Conservation (phyloP, 768 basidiomycete genomes). For the Russula foetens region DNA sequence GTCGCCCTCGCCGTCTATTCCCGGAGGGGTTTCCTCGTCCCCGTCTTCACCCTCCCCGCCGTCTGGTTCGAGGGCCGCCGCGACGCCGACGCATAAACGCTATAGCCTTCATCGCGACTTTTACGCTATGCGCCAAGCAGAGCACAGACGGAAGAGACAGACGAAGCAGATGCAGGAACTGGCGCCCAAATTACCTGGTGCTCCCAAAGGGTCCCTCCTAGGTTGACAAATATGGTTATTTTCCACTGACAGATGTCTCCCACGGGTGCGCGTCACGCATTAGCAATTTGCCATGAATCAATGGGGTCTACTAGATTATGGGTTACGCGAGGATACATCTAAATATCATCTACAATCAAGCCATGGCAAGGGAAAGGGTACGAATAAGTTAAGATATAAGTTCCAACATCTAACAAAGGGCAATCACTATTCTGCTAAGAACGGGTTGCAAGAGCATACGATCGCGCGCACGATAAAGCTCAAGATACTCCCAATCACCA, state of each 20-base stretch:
- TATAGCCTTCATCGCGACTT: conserved; percentile 79
- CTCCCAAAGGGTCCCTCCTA: conserved; percentile 20
- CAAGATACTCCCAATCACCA: conserved; percentile 64
- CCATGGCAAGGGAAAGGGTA: neutral
- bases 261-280: neutral
- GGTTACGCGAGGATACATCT: neutral
- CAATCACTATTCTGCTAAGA: conserved; percentile 25
- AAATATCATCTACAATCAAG: neutral
- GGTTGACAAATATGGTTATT: neutral
- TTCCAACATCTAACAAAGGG: neutral
- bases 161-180: conserved; percentile 58
- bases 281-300: neutral
- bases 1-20: conserved; percentile 27
- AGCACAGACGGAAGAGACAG: conserved; percentile 65
- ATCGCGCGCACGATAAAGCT: conserved; percentile 74
- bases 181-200: conserved; percentile 62
- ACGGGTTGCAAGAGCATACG: conserved; percentile 72
- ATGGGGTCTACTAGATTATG: neutral
- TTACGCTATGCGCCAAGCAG: conserved; percentile 69
- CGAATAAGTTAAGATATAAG: neutral
- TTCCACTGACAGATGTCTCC: neutral
- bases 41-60: no score
- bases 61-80: conserved; percentile 8
- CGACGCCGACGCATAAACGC: conserved; percentile 52
- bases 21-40: conserved; percentile 23